A percentile compares a stretch with the other conserved stretches of the same genome.
These are phyloP conservation scores for Phytophthora macrochlamydospora DNA, from an alignment of 352 stramenopile genomes.

Conservation along the genomic window DNA sequence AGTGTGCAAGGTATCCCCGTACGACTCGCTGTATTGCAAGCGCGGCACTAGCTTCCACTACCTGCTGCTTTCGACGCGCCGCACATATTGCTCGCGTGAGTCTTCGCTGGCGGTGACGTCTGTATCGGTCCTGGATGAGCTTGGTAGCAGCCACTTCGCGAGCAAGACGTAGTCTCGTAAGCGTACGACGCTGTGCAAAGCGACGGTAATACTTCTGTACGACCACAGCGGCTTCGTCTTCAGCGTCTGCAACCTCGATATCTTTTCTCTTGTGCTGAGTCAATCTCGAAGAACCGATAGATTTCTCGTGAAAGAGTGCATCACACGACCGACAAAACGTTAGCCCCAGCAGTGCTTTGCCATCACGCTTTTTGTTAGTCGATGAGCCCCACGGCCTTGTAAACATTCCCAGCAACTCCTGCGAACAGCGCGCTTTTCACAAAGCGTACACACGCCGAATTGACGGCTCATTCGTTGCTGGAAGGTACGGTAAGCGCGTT, in stretches of 20 bases:
- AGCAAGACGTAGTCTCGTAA: conserved; percentile 25
- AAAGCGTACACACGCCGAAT: conserved; percentile 52
- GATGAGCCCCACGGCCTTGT: conserved; percentile 9
- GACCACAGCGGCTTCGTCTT: conserved; percentile 35
- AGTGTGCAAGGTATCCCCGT: conserved; percentile 35
- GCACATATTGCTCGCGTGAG: conserved; percentile 40
- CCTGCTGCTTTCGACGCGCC: conserved; percentile 28
- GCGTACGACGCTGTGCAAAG: conserved; percentile 44
- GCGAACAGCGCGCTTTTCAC: conserved; percentile 40
- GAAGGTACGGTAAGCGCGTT: conserved; percentile 46
- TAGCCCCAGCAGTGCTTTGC: conserved; percentile 8
- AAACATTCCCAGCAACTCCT: conserved; percentile 48
- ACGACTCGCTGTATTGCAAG: conserved; percentile 38
- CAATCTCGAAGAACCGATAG: conserved; percentile 10
- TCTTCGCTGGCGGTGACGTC: conserved; percentile 35
- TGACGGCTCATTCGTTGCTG: conserved; percentile 21
- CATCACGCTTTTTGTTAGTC: background rate
- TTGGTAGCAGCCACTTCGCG: conserved; percentile 28
- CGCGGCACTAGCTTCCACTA: conserved; percentile 21
- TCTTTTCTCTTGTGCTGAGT: conserved; percentile 21
- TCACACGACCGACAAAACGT: conserved; percentile 58
- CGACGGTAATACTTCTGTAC: conserved; percentile 54
- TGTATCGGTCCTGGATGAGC: conserved; percentile 46
- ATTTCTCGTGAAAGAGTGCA: conserved; percentile 34
- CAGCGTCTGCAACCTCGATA: conserved; percentile 30